Conservation (phyloP, 805 yeast species). For the Candida pini region DNA sequence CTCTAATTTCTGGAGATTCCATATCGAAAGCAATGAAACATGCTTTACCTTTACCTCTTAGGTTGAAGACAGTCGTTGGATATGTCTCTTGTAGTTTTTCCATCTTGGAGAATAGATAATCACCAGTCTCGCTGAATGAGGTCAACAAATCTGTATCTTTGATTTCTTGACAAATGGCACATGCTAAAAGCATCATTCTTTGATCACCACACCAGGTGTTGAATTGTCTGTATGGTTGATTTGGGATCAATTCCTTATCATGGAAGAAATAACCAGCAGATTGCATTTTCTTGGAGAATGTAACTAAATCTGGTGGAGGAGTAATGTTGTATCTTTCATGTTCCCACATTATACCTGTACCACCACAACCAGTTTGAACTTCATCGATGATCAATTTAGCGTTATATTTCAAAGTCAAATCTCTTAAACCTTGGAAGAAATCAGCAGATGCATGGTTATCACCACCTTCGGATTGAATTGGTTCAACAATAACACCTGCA, state of each 20-base stretch:
- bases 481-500: conserved; percentile 88
- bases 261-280: conserved; percentile 83
- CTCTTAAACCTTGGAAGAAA: conserved; percentile 81
- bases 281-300: conserved; percentile 86
- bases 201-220: conserved; percentile 96
- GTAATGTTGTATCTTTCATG: conserved; percentile 78
- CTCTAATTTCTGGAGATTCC: conserved; percentile 49
- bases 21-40: conserved; percentile 82
- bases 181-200: conserved; percentile 69
- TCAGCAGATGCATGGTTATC: conserved; percentile 77
- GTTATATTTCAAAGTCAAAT: conserved; percentile 63
- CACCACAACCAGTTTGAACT: conserved; percentile 89
- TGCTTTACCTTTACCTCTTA: conserved; percentile 71
- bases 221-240: conserved; percentile 80
- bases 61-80: conserved; percentile 47
- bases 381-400: conserved; percentile 76
- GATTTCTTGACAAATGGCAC: conserved; percentile 65
- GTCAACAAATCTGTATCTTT: conserved; percentile 52
- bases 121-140: conserved; percentile 58
- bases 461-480: conserved; percentile 89
- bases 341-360: conserved; percentile 82
- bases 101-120: conserved; percentile 55
- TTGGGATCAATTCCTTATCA: conserved; percentile 67
- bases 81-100: conserved; percentile 45
- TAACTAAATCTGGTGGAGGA: conserved; percentile 77